Conservation (phyloP, 345 rosid genomes). For the Gossypium anomalum region DNA sequence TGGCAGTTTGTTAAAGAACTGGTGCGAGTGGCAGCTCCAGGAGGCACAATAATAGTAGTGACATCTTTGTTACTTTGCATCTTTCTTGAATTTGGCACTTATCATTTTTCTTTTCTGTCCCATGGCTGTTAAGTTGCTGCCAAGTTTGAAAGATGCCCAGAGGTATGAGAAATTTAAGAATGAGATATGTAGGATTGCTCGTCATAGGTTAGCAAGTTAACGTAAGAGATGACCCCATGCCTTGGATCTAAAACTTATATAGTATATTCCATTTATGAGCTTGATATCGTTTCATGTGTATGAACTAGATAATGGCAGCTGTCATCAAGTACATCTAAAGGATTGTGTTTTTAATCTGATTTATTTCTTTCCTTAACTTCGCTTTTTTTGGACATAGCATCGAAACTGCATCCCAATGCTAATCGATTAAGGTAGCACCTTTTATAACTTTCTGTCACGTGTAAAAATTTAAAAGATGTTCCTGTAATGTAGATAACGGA, state of each 20-base stretch:
- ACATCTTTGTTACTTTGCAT: too few relatives aligned
- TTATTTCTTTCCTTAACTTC: not conserved
- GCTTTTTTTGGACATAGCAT: not conserved
- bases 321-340: not conserved
- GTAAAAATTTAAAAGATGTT: not conserved
- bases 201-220: not conserved
- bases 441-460: not conserved
- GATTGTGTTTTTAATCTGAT: not conserved
- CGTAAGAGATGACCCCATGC: not conserved
- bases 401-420: not conserved
- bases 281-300: not conserved
- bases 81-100: too few relatives aligned
- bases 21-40: slow-evolving; percentile 87
- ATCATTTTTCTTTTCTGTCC: too few relatives aligned
- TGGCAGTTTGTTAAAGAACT: slow-evolving; percentile 72
- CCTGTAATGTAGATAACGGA: not conserved
- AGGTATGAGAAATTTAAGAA: too few relatives aligned
- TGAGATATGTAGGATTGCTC: not conserved
- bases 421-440: not conserved
- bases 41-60: slow-evolving; percentile 67
- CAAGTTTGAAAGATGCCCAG: too few relatives aligned
- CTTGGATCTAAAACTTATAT: not conserved
- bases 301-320: not conserved
- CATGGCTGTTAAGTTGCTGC: too few relatives aligned
- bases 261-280: not conserved